Conservation (phyloP, 805 yeast genomes). For the Pichia thaimueangensis region DNA sequence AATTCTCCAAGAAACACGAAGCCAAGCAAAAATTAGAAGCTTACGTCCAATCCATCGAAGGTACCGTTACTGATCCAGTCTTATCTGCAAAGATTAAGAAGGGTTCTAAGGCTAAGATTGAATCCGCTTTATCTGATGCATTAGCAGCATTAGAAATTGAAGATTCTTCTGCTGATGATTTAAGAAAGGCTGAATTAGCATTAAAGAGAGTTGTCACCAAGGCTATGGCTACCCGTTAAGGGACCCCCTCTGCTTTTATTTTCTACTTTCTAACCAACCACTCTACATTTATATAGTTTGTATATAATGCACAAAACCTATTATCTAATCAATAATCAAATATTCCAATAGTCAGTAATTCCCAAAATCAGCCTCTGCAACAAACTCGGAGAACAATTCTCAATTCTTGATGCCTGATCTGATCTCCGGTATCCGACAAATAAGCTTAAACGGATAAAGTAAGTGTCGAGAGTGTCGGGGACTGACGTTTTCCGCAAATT, state of each 20-base stretch:
- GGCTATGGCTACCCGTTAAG: constrained; percentile 97
- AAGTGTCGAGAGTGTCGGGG: too few species aligned
- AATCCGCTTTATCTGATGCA: constrained; percentile 96
- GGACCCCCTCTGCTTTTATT: too few species aligned
- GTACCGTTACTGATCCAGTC: constrained; percentile 97
- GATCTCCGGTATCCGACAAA: too few species aligned
- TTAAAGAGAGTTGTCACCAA: constrained; percentile 99
- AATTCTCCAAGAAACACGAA: constrained; percentile 98
- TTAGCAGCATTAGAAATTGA: constrained; percentile 95
- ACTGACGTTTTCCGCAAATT: too few species aligned
- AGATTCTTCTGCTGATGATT: constrained; percentile 94
- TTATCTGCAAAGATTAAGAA: constrained; percentile 96
- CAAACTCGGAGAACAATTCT: too few species aligned
- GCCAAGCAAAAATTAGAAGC: constrained; percentile 99
- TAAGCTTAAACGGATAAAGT: too few species aligned
- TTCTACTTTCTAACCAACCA: background rate
- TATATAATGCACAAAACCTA: too few species aligned
- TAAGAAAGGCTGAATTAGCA: constrained; percentile 98
- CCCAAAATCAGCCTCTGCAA: too few species aligned
- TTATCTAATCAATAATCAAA: too few species aligned
- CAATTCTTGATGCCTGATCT: too few species aligned
- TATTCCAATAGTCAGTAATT: too few species aligned
- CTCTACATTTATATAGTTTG: too few species aligned
- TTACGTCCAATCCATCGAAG: constrained; percentile 92
- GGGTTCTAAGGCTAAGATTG: constrained; percentile 95